Evolutionary conservation across 495 filamentous ascomycete genomes (phyloP).

Genomic region (Aspergillus bertholletiae): DNA sequence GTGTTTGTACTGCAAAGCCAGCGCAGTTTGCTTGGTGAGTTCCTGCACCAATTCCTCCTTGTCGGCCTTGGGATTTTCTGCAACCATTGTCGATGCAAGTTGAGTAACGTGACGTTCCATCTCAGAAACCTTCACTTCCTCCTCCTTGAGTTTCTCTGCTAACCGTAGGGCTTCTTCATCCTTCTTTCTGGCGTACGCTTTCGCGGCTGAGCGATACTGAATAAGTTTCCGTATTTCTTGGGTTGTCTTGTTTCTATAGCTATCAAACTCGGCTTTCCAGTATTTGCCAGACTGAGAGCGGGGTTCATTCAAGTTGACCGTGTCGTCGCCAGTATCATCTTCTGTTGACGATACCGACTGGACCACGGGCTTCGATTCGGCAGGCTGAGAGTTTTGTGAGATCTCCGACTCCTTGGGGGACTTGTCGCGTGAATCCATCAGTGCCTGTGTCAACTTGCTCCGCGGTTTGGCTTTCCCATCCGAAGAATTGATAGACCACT

Average conservation of each 20-base stretch:
- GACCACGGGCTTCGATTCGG: constrained; percentile 3
- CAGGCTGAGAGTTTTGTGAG: constrained; percentile 12
- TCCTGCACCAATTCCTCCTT: constrained; percentile 53
- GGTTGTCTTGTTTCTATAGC: constrained; percentile 75
- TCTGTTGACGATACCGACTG: constrained; percentile 17
- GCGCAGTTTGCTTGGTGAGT: constrained; percentile 61
- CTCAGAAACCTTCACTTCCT: constrained; percentile 49
- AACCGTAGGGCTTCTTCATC: constrained; percentile 75
- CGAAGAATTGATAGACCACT: constrained; percentile 55
- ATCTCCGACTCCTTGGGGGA: constrained; percentile 22
- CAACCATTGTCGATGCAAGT: constrained; percentile 53
- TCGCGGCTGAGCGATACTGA: constrained; percentile 77
- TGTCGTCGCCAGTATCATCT: constrained; percentile 52
- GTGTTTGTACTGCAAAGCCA: constrained; percentile 64
- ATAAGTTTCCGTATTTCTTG: constrained; percentile 73
- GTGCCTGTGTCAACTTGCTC: constrained; percentile 44
- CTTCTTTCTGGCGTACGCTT: constrained; percentile 86
- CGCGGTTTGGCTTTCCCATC: constrained; percentile 43
- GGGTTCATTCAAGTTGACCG: constrained; percentile 74
- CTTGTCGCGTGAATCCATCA: constrained; percentile 43
- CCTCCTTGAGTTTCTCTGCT: constrained; percentile 65
- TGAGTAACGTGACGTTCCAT: constrained; percentile 57
- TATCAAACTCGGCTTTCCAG: constrained; percentile 89
- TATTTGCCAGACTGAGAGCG: constrained; percentile 83
- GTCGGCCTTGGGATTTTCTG: constrained; percentile 41